Evolutionary conservation across 108 stramenopile species (phyloP).

Genomic region (Cylindrotheca closterium): DNA sequence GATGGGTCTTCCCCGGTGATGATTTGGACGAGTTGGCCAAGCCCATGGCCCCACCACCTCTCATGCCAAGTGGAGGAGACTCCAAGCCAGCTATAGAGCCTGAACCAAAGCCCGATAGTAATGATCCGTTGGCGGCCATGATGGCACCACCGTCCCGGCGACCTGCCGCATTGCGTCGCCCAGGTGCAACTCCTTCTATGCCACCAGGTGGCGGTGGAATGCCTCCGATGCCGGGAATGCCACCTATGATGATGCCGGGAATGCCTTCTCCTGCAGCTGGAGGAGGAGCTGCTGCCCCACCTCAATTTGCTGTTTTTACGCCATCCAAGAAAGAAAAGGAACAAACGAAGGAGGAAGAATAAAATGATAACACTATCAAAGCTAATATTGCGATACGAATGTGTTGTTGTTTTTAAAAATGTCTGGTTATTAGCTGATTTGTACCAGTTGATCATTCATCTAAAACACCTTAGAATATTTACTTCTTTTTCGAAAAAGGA

Average conservation of each 20-base stretch:
- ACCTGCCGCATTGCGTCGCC: constrained; percentile 10
- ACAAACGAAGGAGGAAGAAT: too few relatives aligned
- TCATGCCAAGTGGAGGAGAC: constrained; percentile 20
- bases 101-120: constrained; percentile 24
- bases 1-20: constrained; percentile 84
- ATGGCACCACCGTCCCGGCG: constrained; percentile 83
- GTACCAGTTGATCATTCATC: too few relatives aligned
- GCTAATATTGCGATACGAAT: too few relatives aligned
- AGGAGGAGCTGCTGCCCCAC: constrained; percentile 18
- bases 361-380: too few relatives aligned
- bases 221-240: constrained; percentile 1
- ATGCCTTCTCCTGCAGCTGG: constrained; percentile 2
- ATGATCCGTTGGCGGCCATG: constrained; percentile 86
- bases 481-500: too few relatives aligned
- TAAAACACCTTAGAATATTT: too few relatives aligned
- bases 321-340: constrained; percentile 6
- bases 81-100: constrained; percentile 11
- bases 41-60: constrained; percentile 82
- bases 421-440: too few relatives aligned
- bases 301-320: constrained; percentile 38
- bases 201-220: background rate
- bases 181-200: background rate
- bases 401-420: too few relatives aligned
- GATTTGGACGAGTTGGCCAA: constrained; percentile 66
- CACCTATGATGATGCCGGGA: constrained; percentile 17